Conservation (phyloP, 1,139 yeast genomes). For the Taphrina populina region DNA sequence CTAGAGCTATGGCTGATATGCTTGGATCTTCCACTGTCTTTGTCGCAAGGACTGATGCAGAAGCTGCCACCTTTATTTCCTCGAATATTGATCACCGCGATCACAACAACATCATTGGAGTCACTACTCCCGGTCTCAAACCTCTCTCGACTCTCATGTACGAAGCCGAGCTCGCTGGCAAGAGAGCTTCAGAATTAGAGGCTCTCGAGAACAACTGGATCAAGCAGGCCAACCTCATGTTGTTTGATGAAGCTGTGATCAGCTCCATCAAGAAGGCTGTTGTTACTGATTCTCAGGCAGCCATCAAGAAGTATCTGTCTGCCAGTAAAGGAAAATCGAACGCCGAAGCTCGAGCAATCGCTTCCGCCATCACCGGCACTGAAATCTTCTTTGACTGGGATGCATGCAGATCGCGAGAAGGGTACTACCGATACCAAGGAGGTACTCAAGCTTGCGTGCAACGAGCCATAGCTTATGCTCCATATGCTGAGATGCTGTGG, state of each 20-base stretch:
- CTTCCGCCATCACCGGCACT: constrained; percentile 72
- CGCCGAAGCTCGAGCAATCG: constrained; percentile 76
- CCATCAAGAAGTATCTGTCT: constrained; percentile 50
- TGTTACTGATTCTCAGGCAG: constrained; percentile 60
- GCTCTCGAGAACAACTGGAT: constrained; percentile 81
- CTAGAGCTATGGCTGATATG: constrained; percentile 93
- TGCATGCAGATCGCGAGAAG: constrained; percentile 92
- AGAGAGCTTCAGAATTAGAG: constrained; percentile 67
- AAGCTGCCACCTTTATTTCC: constrained; percentile 91
- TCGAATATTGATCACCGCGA: constrained; percentile 93
- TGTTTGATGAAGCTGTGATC: constrained; percentile 87
- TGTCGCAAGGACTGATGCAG: constrained; percentile 95
- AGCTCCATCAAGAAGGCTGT: constrained; percentile 69
- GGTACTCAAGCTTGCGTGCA: constrained; percentile 97
- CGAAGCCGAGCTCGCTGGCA: constrained; percentile 75
- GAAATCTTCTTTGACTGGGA: constrained; percentile 96
- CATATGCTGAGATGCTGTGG: constrained; percentile 95
- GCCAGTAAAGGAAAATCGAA: constrained; percentile 69
- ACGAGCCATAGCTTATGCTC: constrained; percentile 95
- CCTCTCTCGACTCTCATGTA: constrained; percentile 77
- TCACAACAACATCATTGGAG: constrained; percentile 86
- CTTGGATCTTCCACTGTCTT: constrained; percentile 80
- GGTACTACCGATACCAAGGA: constrained; percentile 93
- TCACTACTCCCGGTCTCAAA: constrained; percentile 77
- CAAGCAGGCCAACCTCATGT: constrained; percentile 75